phyloP scores from a whole-genome alignment of 768 basidiomycete genomes.

The Amanita molliuscula region DNA sequence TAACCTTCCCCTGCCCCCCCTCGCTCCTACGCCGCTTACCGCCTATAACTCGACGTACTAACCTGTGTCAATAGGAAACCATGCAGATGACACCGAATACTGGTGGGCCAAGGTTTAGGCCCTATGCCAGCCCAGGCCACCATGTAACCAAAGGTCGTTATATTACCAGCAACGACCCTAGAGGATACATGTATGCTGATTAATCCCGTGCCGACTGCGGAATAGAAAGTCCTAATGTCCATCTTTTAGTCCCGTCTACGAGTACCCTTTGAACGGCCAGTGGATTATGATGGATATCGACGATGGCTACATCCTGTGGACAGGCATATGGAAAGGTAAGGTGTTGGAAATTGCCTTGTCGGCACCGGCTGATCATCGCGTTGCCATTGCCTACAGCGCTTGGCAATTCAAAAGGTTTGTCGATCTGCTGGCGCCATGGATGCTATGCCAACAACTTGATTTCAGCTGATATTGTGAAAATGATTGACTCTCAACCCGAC shows the following conservation, averaged over 20 bases:
- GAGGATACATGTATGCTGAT: conserved; percentile 72
- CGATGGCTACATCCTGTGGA: conserved; percentile 88
- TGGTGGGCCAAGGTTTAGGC: conserved; percentile 41
- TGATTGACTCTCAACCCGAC: conserved; percentile 88
- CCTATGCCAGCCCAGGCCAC: conserved; percentile 67
- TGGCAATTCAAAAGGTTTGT: conserved; percentile 77
- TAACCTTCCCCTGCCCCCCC: conserved; percentile 5
- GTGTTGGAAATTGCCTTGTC: neutral
- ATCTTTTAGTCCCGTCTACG: conserved; percentile 62
- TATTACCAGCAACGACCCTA: conserved; percentile 82
- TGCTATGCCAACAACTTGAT: conserved; percentile 4
- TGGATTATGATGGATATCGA: conserved; percentile 97
- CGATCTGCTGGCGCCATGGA: neutral
- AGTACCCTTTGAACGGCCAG: conserved; percentile 81
- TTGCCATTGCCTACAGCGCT: conserved; percentile 38
- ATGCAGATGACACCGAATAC: conserved; percentile 29
- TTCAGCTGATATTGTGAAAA: conserved; percentile 83
- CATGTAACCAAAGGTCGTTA: conserved; percentile 81
- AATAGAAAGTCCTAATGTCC: neutral
- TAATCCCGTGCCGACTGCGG: neutral
- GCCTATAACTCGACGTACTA: neutral
- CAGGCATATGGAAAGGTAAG: conserved; percentile 87
- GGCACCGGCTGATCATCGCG: neutral
- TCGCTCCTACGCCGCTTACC: conserved; percentile 1
- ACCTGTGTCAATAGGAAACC: conserved; percentile 24